Conservation (phyloP, 2,329 filamentous ascomycete genomes). For the Ilyonectria mors-panacis region DNA sequence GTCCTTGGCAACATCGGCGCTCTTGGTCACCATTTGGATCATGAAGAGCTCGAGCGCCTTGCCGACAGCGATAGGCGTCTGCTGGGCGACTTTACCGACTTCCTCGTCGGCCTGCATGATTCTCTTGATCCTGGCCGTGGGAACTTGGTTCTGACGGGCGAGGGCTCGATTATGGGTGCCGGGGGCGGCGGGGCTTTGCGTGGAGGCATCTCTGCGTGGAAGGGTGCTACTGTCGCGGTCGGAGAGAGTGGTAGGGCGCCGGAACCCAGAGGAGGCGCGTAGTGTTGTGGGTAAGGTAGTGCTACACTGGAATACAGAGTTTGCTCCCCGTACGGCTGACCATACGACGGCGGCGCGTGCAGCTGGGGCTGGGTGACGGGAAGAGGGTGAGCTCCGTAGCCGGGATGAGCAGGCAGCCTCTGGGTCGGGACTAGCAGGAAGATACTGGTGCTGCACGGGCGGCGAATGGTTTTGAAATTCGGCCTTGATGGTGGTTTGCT, state of each 20-base stretch:
- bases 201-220: conserved; percentile 53
- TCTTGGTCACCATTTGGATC: conserved; percentile 92
- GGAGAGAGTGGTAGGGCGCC: conserved; percentile 23
- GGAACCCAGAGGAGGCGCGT: conserved; percentile 28
- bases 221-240: conserved; percentile 29
- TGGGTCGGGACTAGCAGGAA: conserved; percentile 31
- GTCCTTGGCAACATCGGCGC: conserved; percentile 85
- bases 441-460: conserved; percentile 40
- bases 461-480: conserved; percentile 45
- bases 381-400: conserved; percentile 30
- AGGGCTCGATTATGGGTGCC: conserved; percentile 69
- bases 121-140: conserved; percentile 96
- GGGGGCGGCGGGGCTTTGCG: conserved; percentile 53
- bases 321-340: conserved; percentile 35
- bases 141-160: conserved; percentile 92
- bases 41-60: conserved; percentile 98
- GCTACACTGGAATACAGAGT: conserved; percentile 25
- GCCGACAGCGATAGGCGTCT: conserved; percentile 94
- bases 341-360: conserved; percentile 38
- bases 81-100: conserved; percentile 97
- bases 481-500: conserved; percentile 36
- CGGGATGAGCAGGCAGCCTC: conserved; percentile 11
- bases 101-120: conserved; percentile 99
- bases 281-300: conserved; percentile 36
- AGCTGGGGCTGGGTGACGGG: conserved; percentile 30